Percentiles rank a stretch among this genome's conserved stretches.
phyloP scores from a whole-genome alignment of 768 basidiomycete species.

The Russula lepida region DNA sequence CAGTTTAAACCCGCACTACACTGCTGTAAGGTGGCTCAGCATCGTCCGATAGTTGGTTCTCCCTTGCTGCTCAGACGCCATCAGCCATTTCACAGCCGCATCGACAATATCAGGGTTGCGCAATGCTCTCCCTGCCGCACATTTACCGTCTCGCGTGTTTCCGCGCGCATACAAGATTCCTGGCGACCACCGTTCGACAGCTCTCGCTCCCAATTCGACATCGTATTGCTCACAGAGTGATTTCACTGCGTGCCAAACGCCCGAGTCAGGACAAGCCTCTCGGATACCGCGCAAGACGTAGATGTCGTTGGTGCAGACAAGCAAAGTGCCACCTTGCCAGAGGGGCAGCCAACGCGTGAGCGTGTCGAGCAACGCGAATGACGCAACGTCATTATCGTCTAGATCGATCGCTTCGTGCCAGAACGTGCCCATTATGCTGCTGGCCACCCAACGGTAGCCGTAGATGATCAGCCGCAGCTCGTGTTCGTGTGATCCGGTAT shows the following conservation, averaged over 20 bases:
- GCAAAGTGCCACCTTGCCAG: not conserved
- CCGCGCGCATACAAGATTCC: not conserved
- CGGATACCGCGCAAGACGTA: not conserved
- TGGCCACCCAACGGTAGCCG: not conserved
- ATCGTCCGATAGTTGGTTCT: not conserved
- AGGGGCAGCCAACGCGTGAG: conserved; percentile 5
- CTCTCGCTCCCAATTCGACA: not conserved
- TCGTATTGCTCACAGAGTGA: not conserved
- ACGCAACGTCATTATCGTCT: not conserved
- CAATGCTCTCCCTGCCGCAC: not conserved
- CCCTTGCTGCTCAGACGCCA: not conserved
- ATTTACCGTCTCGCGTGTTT: not conserved
- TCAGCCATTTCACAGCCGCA: not conserved
- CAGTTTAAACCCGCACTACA: not conserved
- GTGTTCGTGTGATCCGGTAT: not conserved
- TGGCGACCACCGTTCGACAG: not conserved
- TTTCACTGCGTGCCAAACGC: not conserved
- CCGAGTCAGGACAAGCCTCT: not conserved
- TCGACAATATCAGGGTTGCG: not conserved
- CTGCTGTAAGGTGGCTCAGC: not conserved
- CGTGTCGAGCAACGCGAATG: conserved; percentile 4
- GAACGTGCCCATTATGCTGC: not conserved
- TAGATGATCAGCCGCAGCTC: not conserved
- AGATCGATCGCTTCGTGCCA: not conserved
- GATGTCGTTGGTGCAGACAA: not conserved